Conservation (phyloP, 169 alveolate genomes). For the Babesia divergens region DNA sequence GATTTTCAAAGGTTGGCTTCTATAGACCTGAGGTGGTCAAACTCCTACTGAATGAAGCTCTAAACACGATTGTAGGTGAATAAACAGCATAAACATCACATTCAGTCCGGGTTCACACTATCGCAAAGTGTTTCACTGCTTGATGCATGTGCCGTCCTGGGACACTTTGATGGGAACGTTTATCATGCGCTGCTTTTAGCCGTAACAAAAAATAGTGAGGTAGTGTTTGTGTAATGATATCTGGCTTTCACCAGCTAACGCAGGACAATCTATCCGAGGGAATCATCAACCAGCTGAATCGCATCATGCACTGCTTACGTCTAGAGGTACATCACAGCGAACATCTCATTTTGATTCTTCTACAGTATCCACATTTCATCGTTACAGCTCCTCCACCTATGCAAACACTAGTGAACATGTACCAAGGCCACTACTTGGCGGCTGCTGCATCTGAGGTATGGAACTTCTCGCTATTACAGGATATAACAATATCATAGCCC, state of each 20-base stretch:
- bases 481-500: not conserved
- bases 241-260: no score
- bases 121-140: slow-evolving; percentile 47
- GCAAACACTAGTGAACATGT: slow-evolving; percentile 18
- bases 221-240: not conserved
- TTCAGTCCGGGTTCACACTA: slow-evolving; percentile 51
- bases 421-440: slow-evolving; percentile 47
- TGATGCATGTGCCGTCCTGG: slow-evolving; percentile 53
- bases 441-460: not conserved
- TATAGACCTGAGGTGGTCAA: slow-evolving; percentile 10
- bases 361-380: slow-evolving; percentile 28
- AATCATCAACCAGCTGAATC: slow-evolving; percentile 36
- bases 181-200: not conserved
- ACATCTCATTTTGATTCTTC: not conserved
- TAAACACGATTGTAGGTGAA: slow-evolving; percentile 6
- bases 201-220: not conserved
- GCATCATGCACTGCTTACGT: slow-evolving; percentile 51
- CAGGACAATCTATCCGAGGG: slow-evolving; percentile 45
- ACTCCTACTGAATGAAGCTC: slow-evolving; percentile 18
- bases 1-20: slow-evolving; percentile 52
- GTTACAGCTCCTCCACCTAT: not conserved
- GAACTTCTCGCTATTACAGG: not conserved
- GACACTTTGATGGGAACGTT: slow-evolving; percentile 27
- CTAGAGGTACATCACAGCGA: slow-evolving; percentile 19
- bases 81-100: not conserved